Conservation (phyloP, 2,329 filamentous ascomycete species). For the Fonsecaea monophora region DNA sequence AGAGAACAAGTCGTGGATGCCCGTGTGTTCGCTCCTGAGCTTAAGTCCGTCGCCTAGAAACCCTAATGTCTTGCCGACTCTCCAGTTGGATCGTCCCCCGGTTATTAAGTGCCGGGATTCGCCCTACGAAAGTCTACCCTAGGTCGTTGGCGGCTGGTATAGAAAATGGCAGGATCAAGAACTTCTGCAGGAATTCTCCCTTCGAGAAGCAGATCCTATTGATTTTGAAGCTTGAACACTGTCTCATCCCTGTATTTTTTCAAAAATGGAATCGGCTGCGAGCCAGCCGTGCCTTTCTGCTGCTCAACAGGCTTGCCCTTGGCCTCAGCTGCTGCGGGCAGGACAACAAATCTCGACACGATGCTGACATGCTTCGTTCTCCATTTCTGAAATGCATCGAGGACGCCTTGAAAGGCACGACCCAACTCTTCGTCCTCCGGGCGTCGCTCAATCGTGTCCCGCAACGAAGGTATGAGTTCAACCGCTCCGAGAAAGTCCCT, state of each 20-base stretch:
- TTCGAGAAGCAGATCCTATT: background rate
- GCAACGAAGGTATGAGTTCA: conserved; percentile 21
- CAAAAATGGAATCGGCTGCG: conserved; percentile 25
- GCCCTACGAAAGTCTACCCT: background rate
- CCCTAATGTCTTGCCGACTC: background rate
- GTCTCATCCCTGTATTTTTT: conserved; percentile 31
- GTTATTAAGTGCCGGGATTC: background rate
- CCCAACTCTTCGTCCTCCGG: background rate
- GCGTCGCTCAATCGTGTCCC: conserved; percentile 7
- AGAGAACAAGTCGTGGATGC: too few relatives aligned
- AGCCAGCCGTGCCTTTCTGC: conserved; percentile 25
- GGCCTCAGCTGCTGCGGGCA: conserved; percentile 14
- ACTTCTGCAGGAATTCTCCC: background rate
- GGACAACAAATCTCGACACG: conserved; percentile 27
- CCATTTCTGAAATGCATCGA: conserved; percentile 17
- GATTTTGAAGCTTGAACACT: background rate
- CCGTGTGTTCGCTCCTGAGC: too few relatives aligned
- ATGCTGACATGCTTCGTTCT: conserved; percentile 27
- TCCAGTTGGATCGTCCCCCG: background rate
- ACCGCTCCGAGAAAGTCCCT: conserved; percentile 26
- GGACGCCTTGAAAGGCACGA: conserved; percentile 45
- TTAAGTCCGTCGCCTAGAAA: background rate
- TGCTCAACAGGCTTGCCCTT: background rate
- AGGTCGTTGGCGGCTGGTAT: background rate
- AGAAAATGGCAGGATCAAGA: too few relatives aligned